These are phyloP conservation scores for Paracorniculantispora psalliotae DNA, from an alignment of 2,329 filamentous ascomycete species.

Conservation along the genomic window DNA sequence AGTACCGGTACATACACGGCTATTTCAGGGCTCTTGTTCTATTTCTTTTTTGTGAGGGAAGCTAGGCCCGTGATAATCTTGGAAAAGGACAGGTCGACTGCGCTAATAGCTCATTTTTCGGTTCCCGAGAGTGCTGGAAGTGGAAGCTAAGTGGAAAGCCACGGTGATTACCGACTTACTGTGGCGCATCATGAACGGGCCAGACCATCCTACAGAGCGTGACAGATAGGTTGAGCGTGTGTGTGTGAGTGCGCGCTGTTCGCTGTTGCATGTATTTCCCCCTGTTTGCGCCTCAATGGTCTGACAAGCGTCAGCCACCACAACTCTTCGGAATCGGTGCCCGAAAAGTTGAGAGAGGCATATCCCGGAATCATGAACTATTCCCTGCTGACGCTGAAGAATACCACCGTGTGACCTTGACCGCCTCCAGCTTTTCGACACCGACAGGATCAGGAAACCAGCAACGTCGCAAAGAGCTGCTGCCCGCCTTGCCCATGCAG, in stretches of 20 bases:
- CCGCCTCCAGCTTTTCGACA: slow-evolving; percentile 5
- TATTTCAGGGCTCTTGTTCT: too few relatives aligned
- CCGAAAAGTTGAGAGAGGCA: background rate
- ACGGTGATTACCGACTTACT: slow-evolving; percentile 6
- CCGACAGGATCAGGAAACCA: background rate
- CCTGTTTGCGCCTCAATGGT: background rate
- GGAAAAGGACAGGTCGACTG: background rate
- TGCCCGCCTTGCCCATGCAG: background rate
- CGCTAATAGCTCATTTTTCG: background rate
- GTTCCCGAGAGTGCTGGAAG: too few relatives aligned
- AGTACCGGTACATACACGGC: too few relatives aligned
- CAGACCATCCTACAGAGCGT: too few relatives aligned
- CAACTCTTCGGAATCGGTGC: background rate
- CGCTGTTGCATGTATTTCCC: too few relatives aligned
- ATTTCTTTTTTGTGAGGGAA: too few relatives aligned
- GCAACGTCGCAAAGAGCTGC: background rate
- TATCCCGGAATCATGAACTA: too few relatives aligned
- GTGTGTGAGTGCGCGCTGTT: too few relatives aligned
- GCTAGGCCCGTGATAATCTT: background rate
- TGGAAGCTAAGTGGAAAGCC: background rate
- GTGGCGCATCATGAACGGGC: background rate
- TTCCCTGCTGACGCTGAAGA: background rate
- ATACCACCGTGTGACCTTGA: background rate
- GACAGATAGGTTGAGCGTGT: too few relatives aligned
- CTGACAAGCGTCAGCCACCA: slow-evolving; percentile 1